Evolutionary conservation across 2,329 filamentous ascomycete species (phyloP), one percentile per base, ranked within the genome.

Genomic region (Dothideomycetes sp.): DNA sequence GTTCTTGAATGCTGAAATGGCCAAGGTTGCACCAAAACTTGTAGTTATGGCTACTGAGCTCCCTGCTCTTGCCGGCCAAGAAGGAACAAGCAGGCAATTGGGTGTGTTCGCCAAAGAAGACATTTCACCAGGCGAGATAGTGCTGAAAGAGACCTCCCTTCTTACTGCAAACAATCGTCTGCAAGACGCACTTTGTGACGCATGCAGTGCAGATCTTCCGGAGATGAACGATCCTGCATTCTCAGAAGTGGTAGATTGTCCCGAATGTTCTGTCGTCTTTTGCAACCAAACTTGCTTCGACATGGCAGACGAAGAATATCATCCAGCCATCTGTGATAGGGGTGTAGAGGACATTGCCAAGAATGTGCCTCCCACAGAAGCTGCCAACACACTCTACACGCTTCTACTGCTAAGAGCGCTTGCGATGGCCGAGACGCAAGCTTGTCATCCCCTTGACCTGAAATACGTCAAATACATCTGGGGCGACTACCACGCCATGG

Each of bases 81-180:
- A 50, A 17, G 44, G 40, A 17, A 42, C 45, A 29, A 36, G 44
- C 19, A 47, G 38, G 64, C 91, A 98, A 59, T 73, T 98, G 1
- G 91, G 91, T 4, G 72, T 98, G 3, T 96, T 96, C 57, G 89
- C 88, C 5, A 84, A 78, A 50, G 74, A 84, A 47, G 80, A 94
- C 48, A 84, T 96, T 29, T 63, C 68, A 1, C 76, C 86, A 0
- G 84, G 83, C 8, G 83, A 93, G 56, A 68, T 72, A 4, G 77
- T 95, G 2, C 71, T 98, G 19, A 68, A 75, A 35, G 91, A 98
- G 55, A 84, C 81, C 45, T 91, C 87, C 7, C 72, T 94, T 5
- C 66, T 98, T 31, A 94, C 88, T 2, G 88, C 85, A 34, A 91
- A 89, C 50, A 91, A 91, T 56, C 79, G 86, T 19, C 73, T 91